Evolutionary conservation across 352 stramenopile genomes (phyloP).

Genomic region (Phytophthora sp.): DNA sequence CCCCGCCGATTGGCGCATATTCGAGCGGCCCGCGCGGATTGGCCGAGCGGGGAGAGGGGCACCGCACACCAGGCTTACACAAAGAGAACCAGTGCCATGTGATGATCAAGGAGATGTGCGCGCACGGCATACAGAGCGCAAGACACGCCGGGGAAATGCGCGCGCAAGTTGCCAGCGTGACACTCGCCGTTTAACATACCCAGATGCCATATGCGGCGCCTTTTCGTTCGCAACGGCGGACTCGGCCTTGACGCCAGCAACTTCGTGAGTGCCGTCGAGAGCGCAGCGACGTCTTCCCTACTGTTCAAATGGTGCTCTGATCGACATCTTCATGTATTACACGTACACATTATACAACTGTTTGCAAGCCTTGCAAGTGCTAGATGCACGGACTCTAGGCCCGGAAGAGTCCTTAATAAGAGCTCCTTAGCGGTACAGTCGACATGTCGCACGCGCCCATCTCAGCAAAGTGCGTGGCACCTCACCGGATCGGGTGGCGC

Average conservation of each 20-base stretch:
- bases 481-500: conserved; percentile 7
- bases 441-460: conserved; percentile 17
- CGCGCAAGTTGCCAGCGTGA: neutral
- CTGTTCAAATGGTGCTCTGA: too few relatives aligned
- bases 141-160: conserved; percentile 3
- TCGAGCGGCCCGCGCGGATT: conserved; percentile 21
- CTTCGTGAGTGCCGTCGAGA: neutral
- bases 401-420: too few relatives aligned
- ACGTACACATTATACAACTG: too few relatives aligned
- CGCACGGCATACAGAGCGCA: neutral
- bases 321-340: too few relatives aligned
- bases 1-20: too few relatives aligned
- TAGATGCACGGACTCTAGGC: too few relatives aligned
- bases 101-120: conserved; percentile 22
- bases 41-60: conserved; percentile 14
- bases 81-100: conserved; percentile 14
- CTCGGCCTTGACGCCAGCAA: neutral
- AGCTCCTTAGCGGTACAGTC: too few relatives aligned
- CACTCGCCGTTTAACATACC: conserved; percentile 19
- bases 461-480: conserved; percentile 29
- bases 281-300: neutral
- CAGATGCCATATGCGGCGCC: conserved; percentile 9
- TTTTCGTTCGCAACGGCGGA: conserved; percentile 11
- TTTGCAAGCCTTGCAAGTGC: too few relatives aligned
- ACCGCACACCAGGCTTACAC: conserved; percentile 10